Evolutionary conservation across 495 filamentous ascomycete genomes (phyloP).

Genomic region (Cairneyella variabilis): DNA sequence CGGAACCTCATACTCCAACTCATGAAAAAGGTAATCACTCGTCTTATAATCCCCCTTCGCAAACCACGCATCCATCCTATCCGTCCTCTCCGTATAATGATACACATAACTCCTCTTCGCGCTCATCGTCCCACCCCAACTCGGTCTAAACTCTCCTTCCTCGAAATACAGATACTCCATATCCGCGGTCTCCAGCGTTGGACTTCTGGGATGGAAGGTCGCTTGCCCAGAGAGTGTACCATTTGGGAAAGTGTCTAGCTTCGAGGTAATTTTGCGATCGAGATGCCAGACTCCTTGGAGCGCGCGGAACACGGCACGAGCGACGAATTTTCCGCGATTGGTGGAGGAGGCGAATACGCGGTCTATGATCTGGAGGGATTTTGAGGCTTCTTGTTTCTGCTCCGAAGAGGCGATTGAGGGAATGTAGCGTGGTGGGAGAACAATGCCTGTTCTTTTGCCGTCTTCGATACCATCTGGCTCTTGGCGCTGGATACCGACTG

Average conservation of each 20-base stretch:
- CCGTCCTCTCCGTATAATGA: conserved; percentile 50
- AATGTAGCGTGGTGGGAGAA: conserved; percentile 25
- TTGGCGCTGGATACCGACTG: conserved; percentile 39
- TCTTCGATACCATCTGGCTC: conserved; percentile 13
- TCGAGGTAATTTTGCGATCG: conserved; percentile 42
- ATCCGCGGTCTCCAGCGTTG: conserved; percentile 37
- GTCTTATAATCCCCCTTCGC: conserved; percentile 50
- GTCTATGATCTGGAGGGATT: conserved; percentile 9
- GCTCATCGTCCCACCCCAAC: conserved; percentile 40
- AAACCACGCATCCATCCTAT: conserved; percentile 65
- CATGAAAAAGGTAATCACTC: conserved; percentile 66
- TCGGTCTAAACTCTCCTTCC: conserved; percentile 52
- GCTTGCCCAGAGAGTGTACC: conserved; percentile 60
- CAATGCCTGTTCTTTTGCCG: conserved; percentile 30
- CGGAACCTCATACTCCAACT: conserved; percentile 33
- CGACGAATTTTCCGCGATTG: conserved; percentile 38
- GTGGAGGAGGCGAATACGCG: conserved; percentile 11
- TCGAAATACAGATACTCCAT: conserved; percentile 66
- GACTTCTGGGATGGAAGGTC: conserved; percentile 55
- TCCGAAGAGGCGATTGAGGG: not conserved
- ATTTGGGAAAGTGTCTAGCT: conserved; percentile 46
- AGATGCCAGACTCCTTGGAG: conserved; percentile 71
- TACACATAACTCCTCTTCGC: conserved; percentile 53
- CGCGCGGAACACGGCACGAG: conserved; percentile 65
- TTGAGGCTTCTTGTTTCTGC: conserved; percentile 3